Conservation (phyloP, 805 yeast genomes). For the Pichia heedii region DNA sequence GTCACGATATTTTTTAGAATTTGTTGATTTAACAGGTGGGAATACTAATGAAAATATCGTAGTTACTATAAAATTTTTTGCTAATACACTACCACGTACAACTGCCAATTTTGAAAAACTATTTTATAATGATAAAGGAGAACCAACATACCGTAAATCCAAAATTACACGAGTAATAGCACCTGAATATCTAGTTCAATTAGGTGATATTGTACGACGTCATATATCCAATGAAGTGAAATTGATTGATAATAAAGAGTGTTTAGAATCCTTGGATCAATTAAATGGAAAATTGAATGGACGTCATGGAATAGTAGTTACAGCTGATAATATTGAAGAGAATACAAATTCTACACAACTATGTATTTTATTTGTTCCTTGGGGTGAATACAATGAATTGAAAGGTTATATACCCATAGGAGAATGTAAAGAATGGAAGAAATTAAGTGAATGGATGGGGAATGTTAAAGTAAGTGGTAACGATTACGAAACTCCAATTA, state of each 20-base stretch:
- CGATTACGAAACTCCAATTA: slow-evolving; percentile 11
- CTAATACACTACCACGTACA: slow-evolving; percentile 6
- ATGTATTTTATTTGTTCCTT: slow-evolving; percentile 18
- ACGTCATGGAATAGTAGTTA: slow-evolving; percentile 11
- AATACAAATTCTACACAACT: slow-evolving; percentile 14
- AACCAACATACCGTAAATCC: slow-evolving; percentile 12
- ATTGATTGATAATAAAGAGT: slow-evolving; percentile 10
- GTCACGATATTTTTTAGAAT: slow-evolving; percentile 9
- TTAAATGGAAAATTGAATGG: not conserved
- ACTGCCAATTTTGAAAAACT: not conserved
- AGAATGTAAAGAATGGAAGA: slow-evolving; percentile 13
- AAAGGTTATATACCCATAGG: slow-evolving; percentile 19
- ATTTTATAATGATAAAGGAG: not conserved
- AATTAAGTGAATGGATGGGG: slow-evolving; percentile 2
- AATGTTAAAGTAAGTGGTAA: slow-evolving; percentile 13
- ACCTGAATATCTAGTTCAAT: slow-evolving; percentile 24
- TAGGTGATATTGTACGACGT: slow-evolving; percentile 14
- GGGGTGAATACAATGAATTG: slow-evolving; percentile 11
- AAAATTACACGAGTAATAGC: slow-evolving; percentile 19
- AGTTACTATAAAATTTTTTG: slow-evolving; percentile 6
- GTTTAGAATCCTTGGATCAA: not conserved
- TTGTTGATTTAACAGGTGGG: slow-evolving; percentile 1
- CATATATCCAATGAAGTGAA: not conserved
- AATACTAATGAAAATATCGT: not conserved
- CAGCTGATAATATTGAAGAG: slow-evolving; percentile 8